phyloP scores from a whole-genome alignment of 2,329 filamentous ascomycete species.

The Xylaria arbuscula region DNA sequence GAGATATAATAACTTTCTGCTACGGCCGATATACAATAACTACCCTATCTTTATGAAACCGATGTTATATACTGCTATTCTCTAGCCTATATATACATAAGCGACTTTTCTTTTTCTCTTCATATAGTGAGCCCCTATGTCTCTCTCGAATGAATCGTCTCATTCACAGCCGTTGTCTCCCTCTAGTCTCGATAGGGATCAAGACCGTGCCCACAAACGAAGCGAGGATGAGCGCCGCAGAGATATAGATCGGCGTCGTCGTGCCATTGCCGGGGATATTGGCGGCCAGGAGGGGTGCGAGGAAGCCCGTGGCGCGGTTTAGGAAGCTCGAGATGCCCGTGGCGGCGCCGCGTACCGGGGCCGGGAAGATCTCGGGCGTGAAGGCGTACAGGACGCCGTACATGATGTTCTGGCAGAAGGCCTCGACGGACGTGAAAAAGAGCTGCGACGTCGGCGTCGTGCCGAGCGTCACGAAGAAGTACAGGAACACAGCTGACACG shows the following conservation, averaged over 20 bases:
- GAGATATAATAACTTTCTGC: neutral
- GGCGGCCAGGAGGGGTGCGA: conserved; percentile 75
- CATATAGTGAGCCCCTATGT: neutral
- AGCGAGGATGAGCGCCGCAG: conserved; percentile 65
- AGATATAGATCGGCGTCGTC: conserved; percentile 67
- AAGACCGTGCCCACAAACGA: conserved; percentile 70
- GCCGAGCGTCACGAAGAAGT: conserved; percentile 72
- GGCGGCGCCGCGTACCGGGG: conserved; percentile 76
- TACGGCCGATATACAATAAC: neutral
- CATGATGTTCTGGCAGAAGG: conserved; percentile 81
- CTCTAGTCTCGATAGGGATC: conserved; percentile 72
- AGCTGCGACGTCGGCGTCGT: conserved; percentile 68
- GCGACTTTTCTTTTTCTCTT: neutral
- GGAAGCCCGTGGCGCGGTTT: conserved; percentile 74
- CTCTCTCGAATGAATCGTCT: neutral
- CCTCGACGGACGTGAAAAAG: conserved; percentile 73
- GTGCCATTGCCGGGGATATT: conserved; percentile 68
- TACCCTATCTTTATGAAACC: conserved; percentile 5
- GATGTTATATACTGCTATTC: neutral
- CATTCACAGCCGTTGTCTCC: conserved; percentile 64
- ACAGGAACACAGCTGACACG: conserved; percentile 75
- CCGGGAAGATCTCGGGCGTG: conserved; percentile 81
- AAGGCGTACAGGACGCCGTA: conserved; percentile 82
- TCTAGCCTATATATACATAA: conserved; percentile 22
- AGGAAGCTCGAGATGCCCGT: conserved; percentile 78